These are phyloP conservation scores for Trichoderma gracile DNA, from an alignment of 2,329 filamentous ascomycete genomes.

Conservation along the genomic window DNA sequence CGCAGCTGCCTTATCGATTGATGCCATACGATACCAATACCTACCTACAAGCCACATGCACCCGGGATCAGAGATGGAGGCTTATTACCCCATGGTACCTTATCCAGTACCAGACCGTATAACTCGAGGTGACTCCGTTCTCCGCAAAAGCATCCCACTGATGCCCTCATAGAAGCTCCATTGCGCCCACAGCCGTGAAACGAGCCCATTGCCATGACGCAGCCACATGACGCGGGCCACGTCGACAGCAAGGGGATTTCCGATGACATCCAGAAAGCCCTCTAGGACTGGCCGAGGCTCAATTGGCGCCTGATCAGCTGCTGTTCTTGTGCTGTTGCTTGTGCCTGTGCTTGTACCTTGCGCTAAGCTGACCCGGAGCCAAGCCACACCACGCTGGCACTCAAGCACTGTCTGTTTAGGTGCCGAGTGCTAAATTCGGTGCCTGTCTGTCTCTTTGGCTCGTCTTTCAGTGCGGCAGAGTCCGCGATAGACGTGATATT, in stretches of 20 bases:
- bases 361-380: slow-evolving; percentile 5
- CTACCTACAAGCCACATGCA: neutral
- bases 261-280: neutral
- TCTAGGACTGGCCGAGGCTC: neutral
- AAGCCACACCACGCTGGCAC: neutral
- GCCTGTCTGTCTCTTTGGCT: neutral
- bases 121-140: too few relatives aligned
- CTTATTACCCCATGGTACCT: too few relatives aligned
- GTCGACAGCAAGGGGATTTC: slow-evolving; percentile 6
- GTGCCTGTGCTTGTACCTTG: slow-evolving; percentile 21
- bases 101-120: too few relatives aligned
- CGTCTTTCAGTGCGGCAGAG: neutral
- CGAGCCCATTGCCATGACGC: neutral
- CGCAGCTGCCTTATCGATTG: too few relatives aligned
- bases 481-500: neutral
- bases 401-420: neutral
- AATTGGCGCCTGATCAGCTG: slow-evolving; percentile 20
- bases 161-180: neutral
- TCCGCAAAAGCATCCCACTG: too few relatives aligned
- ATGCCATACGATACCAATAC: too few relatives aligned
- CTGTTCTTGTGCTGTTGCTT: too few relatives aligned
- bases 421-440: too few relatives aligned
- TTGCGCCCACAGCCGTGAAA: neutral
- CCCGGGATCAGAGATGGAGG: neutral
- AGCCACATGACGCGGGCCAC: slow-evolving; percentile 20